phyloP scores from a whole-genome alignment of 345 rosid genomes.

The Euclidium syriacum region DNA sequence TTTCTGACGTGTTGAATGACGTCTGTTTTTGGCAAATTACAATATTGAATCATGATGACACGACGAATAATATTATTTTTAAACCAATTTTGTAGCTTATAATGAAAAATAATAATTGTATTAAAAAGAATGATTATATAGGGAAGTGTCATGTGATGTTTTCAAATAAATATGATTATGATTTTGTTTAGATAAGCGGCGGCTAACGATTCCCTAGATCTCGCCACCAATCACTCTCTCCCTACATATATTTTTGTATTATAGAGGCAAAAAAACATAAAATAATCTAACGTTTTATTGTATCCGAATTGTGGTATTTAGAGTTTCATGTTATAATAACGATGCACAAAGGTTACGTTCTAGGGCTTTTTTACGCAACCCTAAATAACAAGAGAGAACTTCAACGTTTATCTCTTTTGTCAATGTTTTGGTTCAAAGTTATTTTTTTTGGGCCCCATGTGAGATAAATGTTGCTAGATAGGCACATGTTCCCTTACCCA shows the following conservation, averaged over 20 bases:
- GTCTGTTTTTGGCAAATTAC: not conserved
- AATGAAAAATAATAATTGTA: not conserved
- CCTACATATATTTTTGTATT: not conserved
- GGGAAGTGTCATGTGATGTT: not conserved
- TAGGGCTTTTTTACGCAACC: constrained; percentile 22
- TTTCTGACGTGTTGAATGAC: constrained; percentile 22
- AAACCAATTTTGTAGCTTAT: not conserved
- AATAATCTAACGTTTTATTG: not conserved
- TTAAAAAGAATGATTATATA: not conserved
- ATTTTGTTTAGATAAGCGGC: constrained; percentile 21
- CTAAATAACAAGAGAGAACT: not conserved
- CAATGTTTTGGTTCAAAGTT: not conserved
- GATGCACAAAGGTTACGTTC: not conserved
- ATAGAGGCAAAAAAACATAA: not conserved
- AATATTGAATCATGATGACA: not conserved
- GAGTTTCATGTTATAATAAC: not conserved
- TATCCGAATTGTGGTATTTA: not conserved
- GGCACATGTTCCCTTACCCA: not conserved
- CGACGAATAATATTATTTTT: not conserved
- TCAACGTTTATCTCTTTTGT: not conserved
- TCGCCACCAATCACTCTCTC: constrained; percentile 34
- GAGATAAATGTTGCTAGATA: not conserved
- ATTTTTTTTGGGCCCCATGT: not conserved
- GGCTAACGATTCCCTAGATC: constrained; percentile 31
- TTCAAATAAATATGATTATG: not conserved